Base-by-base conservation (phyloP, 192 early-diverging fungal genomes). In the Backusella mclennaniae region DNA sequence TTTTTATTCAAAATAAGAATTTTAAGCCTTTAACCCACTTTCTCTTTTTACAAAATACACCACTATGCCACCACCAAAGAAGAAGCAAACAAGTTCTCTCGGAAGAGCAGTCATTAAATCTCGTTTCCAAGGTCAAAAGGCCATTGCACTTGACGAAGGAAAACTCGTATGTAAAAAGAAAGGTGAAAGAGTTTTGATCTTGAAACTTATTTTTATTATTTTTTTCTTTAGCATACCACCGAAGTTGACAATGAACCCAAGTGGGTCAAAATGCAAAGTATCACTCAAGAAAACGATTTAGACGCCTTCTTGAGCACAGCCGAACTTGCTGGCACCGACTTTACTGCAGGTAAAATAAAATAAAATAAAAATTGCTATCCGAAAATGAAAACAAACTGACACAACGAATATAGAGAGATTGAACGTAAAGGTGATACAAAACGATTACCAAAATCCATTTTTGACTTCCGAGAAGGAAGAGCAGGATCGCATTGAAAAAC, bases 271-370 rank as follows among this genome's bases (percentile, higher is more conserved):
- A 92, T 97, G 84, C 94, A 95, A 84, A 96, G 95, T 66, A 93
- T 99, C 77, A 99, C 98, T 56, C 93, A 98, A 79, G 96, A 99
- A 78, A 93, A 95, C 67, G 97, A 99, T 86, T 85, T 99, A 14
- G 97, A 99, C 44, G 96, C 95, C 36, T 99, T 99, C 79, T 87
- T 99, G 76, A 92, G 88, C 77, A 96, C 96, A 14, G 98, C 98
- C 15, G 90, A 95, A 77, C 90, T 99, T 59, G 97, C 96, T 15
- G 98, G 95, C 52, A 97, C 96, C 19, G 95, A 95, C 78, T 97
- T 96, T 80, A 95, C 95, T 19, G 94, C 95, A 42, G 92, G 92
- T 87, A 83, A 80, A 14, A 29, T 6, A 8, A 23, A 52, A 71
- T 6, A 83, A 80, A 14, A 11, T 6, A 8, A 35, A 66, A 71